Evolutionary conservation across 768 basidiomycete species (phyloP).

Genomic region (Leccinum aurantiacum): DNA sequence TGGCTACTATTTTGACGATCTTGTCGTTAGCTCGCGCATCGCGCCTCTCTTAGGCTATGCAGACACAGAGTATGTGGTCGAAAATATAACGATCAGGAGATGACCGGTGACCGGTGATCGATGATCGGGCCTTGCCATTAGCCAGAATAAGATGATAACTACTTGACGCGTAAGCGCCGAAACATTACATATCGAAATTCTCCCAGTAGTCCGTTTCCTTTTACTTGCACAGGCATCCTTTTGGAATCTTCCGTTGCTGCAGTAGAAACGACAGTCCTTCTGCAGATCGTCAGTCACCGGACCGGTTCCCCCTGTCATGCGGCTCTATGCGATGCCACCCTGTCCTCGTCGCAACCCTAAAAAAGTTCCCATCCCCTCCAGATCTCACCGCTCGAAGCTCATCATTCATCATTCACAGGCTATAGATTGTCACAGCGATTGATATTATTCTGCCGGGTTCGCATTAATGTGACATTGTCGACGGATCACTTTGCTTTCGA

Average conservation of each 20-base stretch:
- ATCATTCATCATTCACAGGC: too few relatives aligned
- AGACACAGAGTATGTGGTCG: slow-evolving; percentile 96
- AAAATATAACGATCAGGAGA: slow-evolving; percentile 80
- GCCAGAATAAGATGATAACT: neutral
- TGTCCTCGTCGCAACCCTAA: neutral
- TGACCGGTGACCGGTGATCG: neutral
- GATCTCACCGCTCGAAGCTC: neutral
- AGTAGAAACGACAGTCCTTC: neutral
- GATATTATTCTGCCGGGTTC: neutral
- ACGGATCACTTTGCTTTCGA: neutral
- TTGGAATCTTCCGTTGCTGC: neutral
- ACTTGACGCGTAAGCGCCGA: neutral
- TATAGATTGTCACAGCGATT: neutral
- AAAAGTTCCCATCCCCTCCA: neutral
- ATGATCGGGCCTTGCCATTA: neutral
- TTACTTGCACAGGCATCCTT: neutral
- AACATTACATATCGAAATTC: neutral
- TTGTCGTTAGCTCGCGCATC: slow-evolving; percentile 65
- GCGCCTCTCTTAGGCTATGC: slow-evolving; percentile 84
- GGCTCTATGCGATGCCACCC: neutral
- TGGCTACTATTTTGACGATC: slow-evolving; percentile 6
- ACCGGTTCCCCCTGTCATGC: neutral
- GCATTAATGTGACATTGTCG: neutral
- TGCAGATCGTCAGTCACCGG: neutral
- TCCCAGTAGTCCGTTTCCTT: neutral